Evolutionary conservation across 805 yeast species (phyloP), one percentile per base, ranked within the genome.

Genomic region (Saturnispora ahearnii): DNA sequence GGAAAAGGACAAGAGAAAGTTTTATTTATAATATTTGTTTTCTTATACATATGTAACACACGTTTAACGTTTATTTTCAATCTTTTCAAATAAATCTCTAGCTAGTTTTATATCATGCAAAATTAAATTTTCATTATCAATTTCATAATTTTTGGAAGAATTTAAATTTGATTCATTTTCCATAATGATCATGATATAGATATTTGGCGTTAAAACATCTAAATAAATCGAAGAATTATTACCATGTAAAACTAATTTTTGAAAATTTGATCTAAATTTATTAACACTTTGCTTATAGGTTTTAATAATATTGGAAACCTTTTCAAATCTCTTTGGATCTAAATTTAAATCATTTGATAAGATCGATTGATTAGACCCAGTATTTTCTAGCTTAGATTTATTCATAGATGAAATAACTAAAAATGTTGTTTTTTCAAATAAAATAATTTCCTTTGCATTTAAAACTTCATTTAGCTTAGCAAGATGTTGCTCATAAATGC

Each of bases 1-100:
- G 98, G 98, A 93, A 66, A 84, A 84, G 61, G 97, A 91, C 66
- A 91, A 90, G 81, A 82, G 82, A 69, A 89, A 87, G 77, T 91
- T 91, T 64, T 84, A 88, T 62, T 70, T 91, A 57, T 91, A 71
- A 41, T n/a, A 22, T 43, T 22, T 21, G 15, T n/a, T 22, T 7
- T 10, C 18, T 10, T 37, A 37, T 22, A 37, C 13, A 37, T 11
- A 11, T 5, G 22, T n/a, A 2, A 43, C 28, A 29, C 29, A 21
- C 21, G 12, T 8, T 45, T 12, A 28, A 37, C 48, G 44, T 49
- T 38, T 49, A 22, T 48, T 54, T 45, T 54, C 55, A 26, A 66
- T 62, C 44, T 53, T 56, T 48, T 66, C 69, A 54, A 68, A 67
- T 45, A 58, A 50, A 40, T 55, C 51, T 49, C 70, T 57, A 10